These are phyloP conservation scores for Plasmopara viticola DNA, from an alignment of 352 stramenopile species.

Conservation along the genomic window DNA sequence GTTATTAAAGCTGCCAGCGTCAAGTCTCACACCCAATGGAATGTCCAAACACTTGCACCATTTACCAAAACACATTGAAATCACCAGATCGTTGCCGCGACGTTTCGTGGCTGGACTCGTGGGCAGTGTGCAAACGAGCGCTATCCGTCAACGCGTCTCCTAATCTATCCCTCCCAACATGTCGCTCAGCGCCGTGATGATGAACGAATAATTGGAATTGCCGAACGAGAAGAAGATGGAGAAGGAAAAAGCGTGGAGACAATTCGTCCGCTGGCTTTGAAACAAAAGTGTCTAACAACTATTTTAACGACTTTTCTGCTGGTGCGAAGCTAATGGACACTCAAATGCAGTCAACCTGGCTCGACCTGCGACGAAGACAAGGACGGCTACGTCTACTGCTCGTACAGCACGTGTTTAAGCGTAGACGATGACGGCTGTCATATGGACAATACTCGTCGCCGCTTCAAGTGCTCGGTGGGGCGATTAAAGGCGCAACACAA, in stretches of 20 bases:
- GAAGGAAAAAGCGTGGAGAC: constrained; percentile 10
- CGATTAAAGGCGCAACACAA: constrained; percentile 58
- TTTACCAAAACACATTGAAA: constrained; percentile 20
- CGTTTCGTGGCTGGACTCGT: too few relatives aligned
- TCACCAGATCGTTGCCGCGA: too few relatives aligned
- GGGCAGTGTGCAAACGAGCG: constrained; percentile 13
- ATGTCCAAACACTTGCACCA: constrained; percentile 1
- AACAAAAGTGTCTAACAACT: constrained; percentile 27
- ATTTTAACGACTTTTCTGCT: constrained; percentile 47
- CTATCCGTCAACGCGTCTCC: too few relatives aligned
- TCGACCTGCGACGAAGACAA: constrained; percentile 34
- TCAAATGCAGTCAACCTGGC: constrained; percentile 23
- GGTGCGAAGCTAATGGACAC: constrained; percentile 45
- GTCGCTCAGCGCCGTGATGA: constrained; percentile 1
- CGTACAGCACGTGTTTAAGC: constrained; percentile 58
- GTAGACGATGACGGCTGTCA: constrained; percentile 36
- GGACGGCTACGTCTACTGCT: constrained; percentile 41
- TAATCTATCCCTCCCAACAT: constrained; percentile 15
- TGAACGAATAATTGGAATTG: constrained; percentile 14
- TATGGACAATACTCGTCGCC: constrained; percentile 53
- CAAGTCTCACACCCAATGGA: constrained; percentile 14
- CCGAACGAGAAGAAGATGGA: constrained; percentile 4
- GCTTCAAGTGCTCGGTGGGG: constrained; percentile 60
- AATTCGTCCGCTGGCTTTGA: background rate
- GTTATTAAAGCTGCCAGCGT: constrained; percentile 6